Percentiles rank a stretch among this genome's conserved stretches.
These are phyloP conservation scores for Avicennia marina DNA, from an alignment of 257 asterid species.

Conservation along the genomic window DNA sequence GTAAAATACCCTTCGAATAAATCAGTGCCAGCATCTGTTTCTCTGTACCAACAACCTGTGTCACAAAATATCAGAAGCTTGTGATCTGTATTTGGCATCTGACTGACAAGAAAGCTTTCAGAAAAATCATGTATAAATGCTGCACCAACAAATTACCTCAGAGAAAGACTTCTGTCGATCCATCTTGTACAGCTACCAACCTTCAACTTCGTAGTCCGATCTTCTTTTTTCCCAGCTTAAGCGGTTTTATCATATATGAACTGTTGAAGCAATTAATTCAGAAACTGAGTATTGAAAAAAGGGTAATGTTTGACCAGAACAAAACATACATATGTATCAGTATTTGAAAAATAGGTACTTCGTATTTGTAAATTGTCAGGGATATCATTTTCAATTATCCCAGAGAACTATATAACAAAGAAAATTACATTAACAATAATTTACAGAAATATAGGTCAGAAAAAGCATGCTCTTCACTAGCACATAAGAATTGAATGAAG, in stretches of 20 bases:
- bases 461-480: no score
- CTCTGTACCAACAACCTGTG: slow-evolving; percentile 52
- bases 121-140: not conserved
- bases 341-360: not conserved
- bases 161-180: slow-evolving; percentile 34
- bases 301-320: not conserved
- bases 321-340: not conserved
- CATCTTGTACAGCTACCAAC: slow-evolving; percentile 29
- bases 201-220: not conserved
- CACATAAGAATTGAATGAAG: no score
- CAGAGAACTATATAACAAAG: no score
- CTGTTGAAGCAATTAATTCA: not conserved
- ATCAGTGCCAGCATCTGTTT: slow-evolving; percentile 56
- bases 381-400: no score
- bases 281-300: not conserved
- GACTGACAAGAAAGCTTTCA: not conserved
- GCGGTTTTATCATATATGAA: no score
- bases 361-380: no score
- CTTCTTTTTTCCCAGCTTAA: not conserved
- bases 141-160: slow-evolving; percentile 46
- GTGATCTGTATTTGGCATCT: slow-evolving; percentile 1
- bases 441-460: no score
- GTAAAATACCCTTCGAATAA: slow-evolving; percentile 51
- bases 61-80: slow-evolving; percentile 11
- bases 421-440: no score